Percentiles rank a stretch among this genome's conserved stretches.
phyloP scores from a whole-genome alignment of 345 rosid genomes.

The Linum usitatissimum region DNA sequence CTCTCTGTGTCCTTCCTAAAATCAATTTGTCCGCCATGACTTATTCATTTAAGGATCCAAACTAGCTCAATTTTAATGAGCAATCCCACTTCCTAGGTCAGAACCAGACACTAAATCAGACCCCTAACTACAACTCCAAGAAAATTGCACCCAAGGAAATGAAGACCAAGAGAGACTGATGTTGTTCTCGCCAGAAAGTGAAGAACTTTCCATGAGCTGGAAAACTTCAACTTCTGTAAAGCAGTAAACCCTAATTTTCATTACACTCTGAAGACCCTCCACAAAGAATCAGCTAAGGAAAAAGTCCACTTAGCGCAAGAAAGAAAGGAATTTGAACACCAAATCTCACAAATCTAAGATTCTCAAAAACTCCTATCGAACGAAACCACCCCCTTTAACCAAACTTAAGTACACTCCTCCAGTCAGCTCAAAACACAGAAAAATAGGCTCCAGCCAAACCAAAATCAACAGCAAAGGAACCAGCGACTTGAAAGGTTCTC shows the following conservation, averaged over 20 bases:
- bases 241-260: neutral
- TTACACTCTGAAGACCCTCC: neutral
- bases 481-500: neutral
- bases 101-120: too few relatives aligned
- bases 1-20: too few relatives aligned
- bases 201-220: neutral
- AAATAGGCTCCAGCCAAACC: neutral
- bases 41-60: too few relatives aligned
- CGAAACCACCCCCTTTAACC: neutral
- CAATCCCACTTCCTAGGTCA: too few relatives aligned
- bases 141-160: too few relatives aligned
- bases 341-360: constrained; percentile 5
- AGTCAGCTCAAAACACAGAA: neutral
- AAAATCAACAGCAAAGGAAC: neutral
- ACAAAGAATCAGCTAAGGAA: neutral
- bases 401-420: constrained; percentile 15
- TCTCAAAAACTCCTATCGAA: neutral
- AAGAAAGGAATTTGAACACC: neutral
- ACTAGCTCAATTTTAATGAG: too few relatives aligned
- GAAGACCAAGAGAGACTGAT: neutral
- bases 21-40: too few relatives aligned
- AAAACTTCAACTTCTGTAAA: neutral
- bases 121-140: too few relatives aligned
- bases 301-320: neutral
- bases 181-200: neutral